Base-by-base conservation (phyloP, 495 filamentous ascomycete species). In the Aspergillus indologenus region DNA sequence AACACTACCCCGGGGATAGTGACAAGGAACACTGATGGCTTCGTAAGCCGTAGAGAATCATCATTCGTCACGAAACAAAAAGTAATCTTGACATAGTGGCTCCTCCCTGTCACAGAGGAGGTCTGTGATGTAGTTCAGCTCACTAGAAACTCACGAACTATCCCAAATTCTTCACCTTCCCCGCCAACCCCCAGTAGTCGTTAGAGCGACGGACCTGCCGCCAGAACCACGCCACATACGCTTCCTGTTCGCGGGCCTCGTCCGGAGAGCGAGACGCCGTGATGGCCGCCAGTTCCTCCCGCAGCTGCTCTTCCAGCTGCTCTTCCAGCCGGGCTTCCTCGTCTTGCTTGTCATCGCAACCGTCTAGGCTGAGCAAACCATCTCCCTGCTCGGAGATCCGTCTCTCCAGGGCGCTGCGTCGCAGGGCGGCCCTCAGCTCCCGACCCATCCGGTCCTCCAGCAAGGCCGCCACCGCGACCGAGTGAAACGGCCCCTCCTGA, bases 401-500 rank as follows among this genome's bases (percentile, higher is more conserved):
- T 11, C 12, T 8, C 34, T n/a, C n/a, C n/a, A n/a, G n/a, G n/a
- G 12, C 12, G 12, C 12, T 40, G 5, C 12, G 12, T 2, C 5
- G 34, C 7, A 40, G 12, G 34, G 18, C 6, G 22, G 45, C n/a
- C 45, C 11, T 12, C 1, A 51, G 23, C 23, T 51, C 48, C 11
- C 45, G 8, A 1, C 53, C 9, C 12, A 55, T 7, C 78, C n/a
- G 22, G 11, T 59, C 57, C n/a, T 45, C 49, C n/a, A 43, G 21
- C 1, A 59, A 20, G 12, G 40, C 45, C 1, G 56, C 60, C 6
- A 62, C 14, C 34, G 56, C 46, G 1, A 56, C 60, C n/a, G 67
- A 68, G 53, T 68, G 65, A 74, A 79, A 86, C 2, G 78, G 66
- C 0, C 78, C 82, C 61, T 85, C 83, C 48, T 74, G 70, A 61